Evolutionary conservation across 805 yeast species (phyloP).

Genomic region (Yarrowia sp.): DNA sequence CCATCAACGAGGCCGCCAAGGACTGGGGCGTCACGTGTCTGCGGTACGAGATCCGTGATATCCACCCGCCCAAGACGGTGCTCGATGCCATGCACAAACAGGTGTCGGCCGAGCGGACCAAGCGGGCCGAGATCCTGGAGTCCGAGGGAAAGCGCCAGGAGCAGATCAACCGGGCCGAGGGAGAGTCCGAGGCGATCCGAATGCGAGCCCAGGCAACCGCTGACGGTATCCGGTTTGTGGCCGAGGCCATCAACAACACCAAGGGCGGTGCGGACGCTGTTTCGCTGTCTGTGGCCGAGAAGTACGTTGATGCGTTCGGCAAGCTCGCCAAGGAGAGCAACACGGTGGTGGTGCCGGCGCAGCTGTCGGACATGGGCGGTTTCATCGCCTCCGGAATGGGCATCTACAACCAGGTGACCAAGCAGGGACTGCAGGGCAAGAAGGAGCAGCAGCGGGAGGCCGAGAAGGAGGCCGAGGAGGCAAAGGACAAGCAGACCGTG

Average conservation of each 20-base stretch:
- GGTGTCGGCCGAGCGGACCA: conserved; percentile 84
- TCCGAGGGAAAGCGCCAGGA: conserved; percentile 84
- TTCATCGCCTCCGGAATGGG: conserved; percentile 80
- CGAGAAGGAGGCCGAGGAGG: background rate
- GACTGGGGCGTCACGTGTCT: conserved; percentile 88
- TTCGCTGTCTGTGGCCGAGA: conserved; percentile 79
- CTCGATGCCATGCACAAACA: conserved; percentile 92
- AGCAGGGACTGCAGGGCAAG: conserved; percentile 4
- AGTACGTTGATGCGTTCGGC: conserved; percentile 80
- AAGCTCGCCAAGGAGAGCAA: conserved; percentile 83
- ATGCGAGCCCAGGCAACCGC: conserved; percentile 77
- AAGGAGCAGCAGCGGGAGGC: conserved; percentile 1
- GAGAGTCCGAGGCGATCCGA: conserved; percentile 72
- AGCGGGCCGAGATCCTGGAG: conserved; percentile 85
- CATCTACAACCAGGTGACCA: conserved; percentile 63
- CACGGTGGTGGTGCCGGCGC: conserved; percentile 78
- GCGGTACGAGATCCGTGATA: conserved; percentile 86
- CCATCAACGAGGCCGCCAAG: conserved; percentile 81
- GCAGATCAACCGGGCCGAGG: conserved; percentile 83
- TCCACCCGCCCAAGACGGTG: conserved; percentile 85
- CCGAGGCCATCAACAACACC: conserved; percentile 69
- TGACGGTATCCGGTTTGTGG: conserved; percentile 67
- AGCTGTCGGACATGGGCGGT: conserved; percentile 73
- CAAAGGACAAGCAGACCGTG: too few species aligned
- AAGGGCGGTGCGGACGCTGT: conserved; percentile 81